Evolutionary conservation across 2,329 filamentous ascomycete species (phyloP), one percentile per base, ranked within the genome.

Genomic region (Kalmusia sp.): DNA sequence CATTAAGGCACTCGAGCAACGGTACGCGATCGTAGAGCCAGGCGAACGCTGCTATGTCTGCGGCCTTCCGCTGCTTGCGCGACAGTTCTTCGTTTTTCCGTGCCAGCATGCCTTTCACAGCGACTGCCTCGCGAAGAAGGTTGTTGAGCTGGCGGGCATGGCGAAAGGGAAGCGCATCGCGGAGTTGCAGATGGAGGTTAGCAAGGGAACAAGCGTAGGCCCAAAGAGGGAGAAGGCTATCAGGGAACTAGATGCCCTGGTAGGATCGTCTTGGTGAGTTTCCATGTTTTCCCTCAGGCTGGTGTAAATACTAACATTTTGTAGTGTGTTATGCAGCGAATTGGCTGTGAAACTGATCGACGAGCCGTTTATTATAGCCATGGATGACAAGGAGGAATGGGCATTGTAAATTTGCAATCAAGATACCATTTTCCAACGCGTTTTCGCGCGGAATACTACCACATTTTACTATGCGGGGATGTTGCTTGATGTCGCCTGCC

Each of bases 41-140:
- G 95, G 95, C 0, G 95, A 99, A 79, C 88, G 91, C 70, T 99
- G 95, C 75, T 96, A 93, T 77, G 86, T 89, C 2, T 99, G 95
- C 69, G 86, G 87, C 0, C 77, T 98, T 51, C 95, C 95, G 8
- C 78, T 99, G 49, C 82, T 99, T 14, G 93, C 90, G 68, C 80
- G 93, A 49, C 93, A 97, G 67, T 99, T 99, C 76, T 99, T 98
- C 64, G 95, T 99, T 15, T 99, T 99, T 63, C 95, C 95, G 0
- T 99, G 95, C 74, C 95, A 99, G 79, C 95, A 99, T 76, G 91
- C 93, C 3, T 99, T 99, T 69, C 95, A 99, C 74, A 93, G 91
- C 35, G 95, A 99, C 71, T 99, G 95, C 72, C 77, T 99, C 43
- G 93, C 92, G 0, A 88, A 86, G 65, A 90, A 89, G 69, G 92